Evolutionary conservation across 2,329 filamentous ascomycete species (phyloP).

Genomic region (Aspergillus phoenicis): DNA sequence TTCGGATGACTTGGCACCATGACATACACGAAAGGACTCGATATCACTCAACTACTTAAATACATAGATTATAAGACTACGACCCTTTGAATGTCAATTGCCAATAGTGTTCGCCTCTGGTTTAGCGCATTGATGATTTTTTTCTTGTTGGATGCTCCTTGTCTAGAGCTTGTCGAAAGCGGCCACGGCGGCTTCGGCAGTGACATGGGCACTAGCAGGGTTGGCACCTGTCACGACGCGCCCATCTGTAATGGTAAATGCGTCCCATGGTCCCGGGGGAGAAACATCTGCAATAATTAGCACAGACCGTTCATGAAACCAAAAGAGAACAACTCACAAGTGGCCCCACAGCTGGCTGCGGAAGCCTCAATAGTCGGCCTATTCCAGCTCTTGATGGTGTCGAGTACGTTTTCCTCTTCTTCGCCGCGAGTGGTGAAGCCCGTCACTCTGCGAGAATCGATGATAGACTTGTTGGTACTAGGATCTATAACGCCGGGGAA

Average conservation of each 20-base stretch:
- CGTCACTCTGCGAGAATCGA: constrained; percentile 39
- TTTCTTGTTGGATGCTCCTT: no score
- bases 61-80: no score
- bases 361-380: constrained; percentile 35
- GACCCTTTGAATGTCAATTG: no score
- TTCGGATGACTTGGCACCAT: no score
- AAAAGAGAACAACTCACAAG: not conserved
- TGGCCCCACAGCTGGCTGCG: constrained; percentile 24
- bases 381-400: constrained; percentile 37
- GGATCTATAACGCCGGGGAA: not conserved
- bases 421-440: constrained; percentile 44
- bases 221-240: not conserved
- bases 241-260: not conserved
- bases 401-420: constrained; percentile 37
- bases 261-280: not conserved
- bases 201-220: not conserved
- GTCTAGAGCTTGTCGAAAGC: constrained; percentile 23
- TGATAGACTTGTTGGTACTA: constrained; percentile 32
- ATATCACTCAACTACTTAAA: no score
- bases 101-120: no score
- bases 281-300: not conserved
- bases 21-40: no score
- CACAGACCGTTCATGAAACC: not conserved
- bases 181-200: constrained; percentile 19
- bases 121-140: no score